Base-by-base conservation (phyloP, 177 flowering plant genomes). In the Telopea speciosissima region DNA sequence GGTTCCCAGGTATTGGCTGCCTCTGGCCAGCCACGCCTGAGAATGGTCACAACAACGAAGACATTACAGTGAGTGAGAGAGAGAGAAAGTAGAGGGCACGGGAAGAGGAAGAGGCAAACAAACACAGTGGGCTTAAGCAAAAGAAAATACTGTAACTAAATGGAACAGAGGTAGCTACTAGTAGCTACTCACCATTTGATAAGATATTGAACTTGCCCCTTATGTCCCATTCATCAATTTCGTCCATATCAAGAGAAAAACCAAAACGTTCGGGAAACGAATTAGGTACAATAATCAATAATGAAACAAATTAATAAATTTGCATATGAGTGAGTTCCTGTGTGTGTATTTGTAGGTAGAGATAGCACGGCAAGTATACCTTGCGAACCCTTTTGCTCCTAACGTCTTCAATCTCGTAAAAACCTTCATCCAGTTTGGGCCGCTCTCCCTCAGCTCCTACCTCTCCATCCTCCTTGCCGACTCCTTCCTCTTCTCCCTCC, bases 21-120 rank as follows among this genome's bases (percentile, higher is more conserved):
- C 84, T 96, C 99, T 0, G 98, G 91, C 99, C 99, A 96, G 22
- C 91, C 99, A 54, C 98, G 99, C 99, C 99, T 95, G 68, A 22
- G 70, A 68, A 7, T 31, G 17, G 10, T 5, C 44, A 36, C 23
- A 40, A 19, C 3, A 54, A 44, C 49, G 10, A 44, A 16, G 19
- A 21, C 19, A 31, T 31, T n/a, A n/a, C n/a, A n/a, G n/a, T n/a
- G n/a, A n/a, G n/a, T n/a, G n/a, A n/a, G 2, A 31, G 33, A 31
- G 33, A 31, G 33, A 2, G 5, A 5, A 31, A n/a, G n/a, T n/a
- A n/a, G n/a, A n/a, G n/a, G n/a, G n/a, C n/a, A n/a, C n/a, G n/a
- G n/a, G 5, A 5, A 31, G 5, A 5, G 5, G 17, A 31, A 31
- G 33, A 5, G 5, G 33, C 33, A 31, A 2, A 5, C 5, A 31